phyloP scores from a whole-genome alignment of 805 yeast species.

The Tetrapisispora iriomotensis region DNA sequence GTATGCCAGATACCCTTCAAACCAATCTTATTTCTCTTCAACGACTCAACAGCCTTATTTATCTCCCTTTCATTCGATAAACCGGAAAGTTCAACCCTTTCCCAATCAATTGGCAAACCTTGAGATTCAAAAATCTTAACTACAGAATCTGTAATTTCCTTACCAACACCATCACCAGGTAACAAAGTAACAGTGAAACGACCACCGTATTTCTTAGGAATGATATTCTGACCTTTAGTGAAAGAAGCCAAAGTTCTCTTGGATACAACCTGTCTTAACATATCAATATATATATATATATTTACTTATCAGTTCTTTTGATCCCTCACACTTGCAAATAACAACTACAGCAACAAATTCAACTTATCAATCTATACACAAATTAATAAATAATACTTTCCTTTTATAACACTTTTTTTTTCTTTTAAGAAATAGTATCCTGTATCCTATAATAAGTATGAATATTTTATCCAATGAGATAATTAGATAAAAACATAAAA shows the following conservation, averaged over 20 bases:
- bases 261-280: conserved; percentile 26
- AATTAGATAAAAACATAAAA: too few relatives aligned
- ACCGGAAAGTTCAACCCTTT: conserved; percentile 63
- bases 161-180: conserved; percentile 98
- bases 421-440: too few relatives aligned
- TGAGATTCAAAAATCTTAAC: conserved; percentile 79
- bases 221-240: conserved; percentile 46
- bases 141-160: conserved; percentile 90
- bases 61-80: conserved; percentile 49
- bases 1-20: conserved; percentile 93
- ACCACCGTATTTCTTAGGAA: conserved; percentile 92
- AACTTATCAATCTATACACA: too few relatives aligned
- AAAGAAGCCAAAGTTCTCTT: conserved; percentile 43
- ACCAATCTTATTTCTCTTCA: conserved; percentile 94
- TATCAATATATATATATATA: conserved; percentile 4
- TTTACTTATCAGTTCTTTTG: too few relatives aligned
- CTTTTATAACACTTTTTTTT: too few relatives aligned
- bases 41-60: conserved; percentile 76
- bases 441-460: too few relatives aligned
- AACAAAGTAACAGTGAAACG: conserved; percentile 87
- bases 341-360: too few relatives aligned
- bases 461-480: too few relatives aligned
- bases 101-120: conserved; percentile 91
- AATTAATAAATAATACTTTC: too few relatives aligned
- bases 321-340: too few relatives aligned